These are phyloP conservation scores for Calocera cornea DNA, from an alignment of 768 basidiomycete species.

Conservation along the genomic window DNA sequence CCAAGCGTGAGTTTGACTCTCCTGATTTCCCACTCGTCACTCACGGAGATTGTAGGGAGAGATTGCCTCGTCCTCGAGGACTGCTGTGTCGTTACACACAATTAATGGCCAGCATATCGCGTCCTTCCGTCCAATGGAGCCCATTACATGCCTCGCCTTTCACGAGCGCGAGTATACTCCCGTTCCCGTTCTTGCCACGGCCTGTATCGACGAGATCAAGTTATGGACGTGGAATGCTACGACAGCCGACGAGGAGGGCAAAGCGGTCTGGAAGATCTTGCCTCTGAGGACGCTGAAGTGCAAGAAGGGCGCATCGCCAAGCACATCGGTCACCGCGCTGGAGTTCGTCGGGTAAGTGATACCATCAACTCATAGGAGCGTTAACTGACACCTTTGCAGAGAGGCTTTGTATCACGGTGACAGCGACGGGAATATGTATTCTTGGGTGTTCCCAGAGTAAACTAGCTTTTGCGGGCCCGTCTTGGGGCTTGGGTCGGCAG, in stretches of 20 bases:
- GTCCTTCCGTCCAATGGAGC: conserved; percentile 40
- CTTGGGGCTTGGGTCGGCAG: no score
- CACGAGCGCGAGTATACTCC: conserved; percentile 78
- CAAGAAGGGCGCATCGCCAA: conserved; percentile 35
- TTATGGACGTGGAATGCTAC: conserved; percentile 78
- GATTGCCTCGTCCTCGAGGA: conserved; percentile 67
- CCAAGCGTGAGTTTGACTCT: background rate
- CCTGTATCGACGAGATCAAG: conserved; percentile 56
- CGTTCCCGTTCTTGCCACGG: conserved; percentile 67
- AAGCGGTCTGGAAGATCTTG: conserved; percentile 62
- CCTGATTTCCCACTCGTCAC: background rate
- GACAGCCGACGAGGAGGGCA: conserved; percentile 37
- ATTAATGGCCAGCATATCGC: conserved; percentile 74
- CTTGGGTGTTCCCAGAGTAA: conserved; percentile 45
- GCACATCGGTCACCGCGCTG: conserved; percentile 50
- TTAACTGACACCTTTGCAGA: conserved; percentile 22
- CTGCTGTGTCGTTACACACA: conserved; percentile 64
- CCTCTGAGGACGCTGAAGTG: conserved; percentile 55
- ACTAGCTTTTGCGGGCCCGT: no score
- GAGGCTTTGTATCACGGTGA: conserved; percentile 55
- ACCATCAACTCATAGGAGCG: background rate
- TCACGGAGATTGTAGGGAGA: conserved; percentile 45
- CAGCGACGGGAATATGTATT: conserved; percentile 43
- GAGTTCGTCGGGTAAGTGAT: conserved; percentile 60
- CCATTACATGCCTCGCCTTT: conserved; percentile 64